Evolutionary conservation across 352 stramenopile genomes (phyloP).

Genomic region (Phytophthora niederhauseri): DNA sequence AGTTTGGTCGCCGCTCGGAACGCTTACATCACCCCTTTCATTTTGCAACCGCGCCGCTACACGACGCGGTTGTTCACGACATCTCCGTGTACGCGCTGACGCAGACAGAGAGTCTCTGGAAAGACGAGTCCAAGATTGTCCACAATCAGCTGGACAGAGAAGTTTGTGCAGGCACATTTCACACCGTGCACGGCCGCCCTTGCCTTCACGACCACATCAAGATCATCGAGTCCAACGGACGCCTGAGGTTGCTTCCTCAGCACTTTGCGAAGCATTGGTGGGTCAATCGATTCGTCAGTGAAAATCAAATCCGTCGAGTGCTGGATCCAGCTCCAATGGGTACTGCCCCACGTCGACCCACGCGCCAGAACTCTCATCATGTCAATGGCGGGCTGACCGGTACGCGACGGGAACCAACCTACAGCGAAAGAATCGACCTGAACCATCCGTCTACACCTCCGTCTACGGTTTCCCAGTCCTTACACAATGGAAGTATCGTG

Average conservation of each 20-base stretch:
- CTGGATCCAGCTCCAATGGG: background rate
- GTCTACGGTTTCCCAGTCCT: background rate
- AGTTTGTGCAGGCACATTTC: slow-evolving; percentile 5
- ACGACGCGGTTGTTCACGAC: slow-evolving; percentile 3
- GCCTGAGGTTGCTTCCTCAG: background rate
- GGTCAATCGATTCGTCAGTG: slow-evolving; percentile 1
- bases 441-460: background rate
- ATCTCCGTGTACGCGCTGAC: slow-evolving; percentile 3
- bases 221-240: slow-evolving; percentile 5
- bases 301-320: background rate
- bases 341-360: background rate
- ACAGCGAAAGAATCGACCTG: background rate
- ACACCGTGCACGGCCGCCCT: slow-evolving; percentile 1
- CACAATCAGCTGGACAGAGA: background rate
- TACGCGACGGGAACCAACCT: background rate
- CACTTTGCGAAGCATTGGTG: slow-evolving; percentile 5
- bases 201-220: slow-evolving; percentile 8
- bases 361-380: background rate
- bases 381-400: background rate
- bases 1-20: background rate
- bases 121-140: background rate
- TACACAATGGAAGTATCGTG: background rate
- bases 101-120: background rate
- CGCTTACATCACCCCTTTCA: background rate
- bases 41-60: background rate